These are phyloP conservation scores for Wickerhamiella qilinensis DNA, from an alignment of 805 yeast genomes.

Conservation along the genomic window DNA sequence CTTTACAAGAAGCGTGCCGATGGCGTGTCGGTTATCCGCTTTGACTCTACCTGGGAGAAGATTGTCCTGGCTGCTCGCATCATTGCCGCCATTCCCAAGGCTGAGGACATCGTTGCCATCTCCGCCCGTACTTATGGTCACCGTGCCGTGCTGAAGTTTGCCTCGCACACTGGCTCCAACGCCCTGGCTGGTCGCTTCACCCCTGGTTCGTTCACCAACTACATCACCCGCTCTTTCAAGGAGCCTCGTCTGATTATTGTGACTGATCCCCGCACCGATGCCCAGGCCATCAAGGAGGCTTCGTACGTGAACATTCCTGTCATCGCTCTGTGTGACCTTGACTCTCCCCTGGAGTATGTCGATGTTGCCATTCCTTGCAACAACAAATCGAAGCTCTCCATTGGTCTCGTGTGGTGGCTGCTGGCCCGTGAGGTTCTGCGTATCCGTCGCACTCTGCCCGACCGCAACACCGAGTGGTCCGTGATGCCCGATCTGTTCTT, in stretches of 20 bases:
- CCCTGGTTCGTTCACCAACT: constrained; percentile 99
- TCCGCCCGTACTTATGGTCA: constrained; percentile 99
- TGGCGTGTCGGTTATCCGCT: constrained; percentile 97
- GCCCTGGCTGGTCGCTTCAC: constrained; percentile 99
- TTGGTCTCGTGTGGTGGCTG: constrained; percentile 99
- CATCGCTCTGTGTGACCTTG: constrained; percentile 96
- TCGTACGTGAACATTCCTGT: constrained; percentile 99
- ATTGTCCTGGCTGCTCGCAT: constrained; percentile 98
- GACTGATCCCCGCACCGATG: constrained; percentile 99
- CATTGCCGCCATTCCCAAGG: constrained; percentile 98
- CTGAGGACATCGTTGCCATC: constrained; percentile 96
- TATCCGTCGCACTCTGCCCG: constrained; percentile 92
- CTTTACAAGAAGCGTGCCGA: constrained; percentile 63
- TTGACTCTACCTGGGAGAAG: constrained; percentile 99
- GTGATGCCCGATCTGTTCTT: constrained; percentile 99
- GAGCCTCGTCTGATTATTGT: constrained; percentile 99
- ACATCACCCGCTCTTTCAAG: constrained; percentile 99
- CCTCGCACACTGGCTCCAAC: constrained; percentile 99
- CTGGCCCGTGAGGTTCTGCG: constrained; percentile 98
- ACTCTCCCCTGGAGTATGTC: constrained; percentile 97
- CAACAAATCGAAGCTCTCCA: constrained; percentile 99
- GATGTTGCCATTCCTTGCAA: constrained; percentile 99
- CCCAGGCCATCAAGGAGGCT: constrained; percentile 99
- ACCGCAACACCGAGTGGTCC: constrained; percentile 95
- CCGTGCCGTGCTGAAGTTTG: constrained; percentile 99